Conservation (phyloP, 2,329 filamentous ascomycete genomes). For the Sclerotinia borealis region DNA sequence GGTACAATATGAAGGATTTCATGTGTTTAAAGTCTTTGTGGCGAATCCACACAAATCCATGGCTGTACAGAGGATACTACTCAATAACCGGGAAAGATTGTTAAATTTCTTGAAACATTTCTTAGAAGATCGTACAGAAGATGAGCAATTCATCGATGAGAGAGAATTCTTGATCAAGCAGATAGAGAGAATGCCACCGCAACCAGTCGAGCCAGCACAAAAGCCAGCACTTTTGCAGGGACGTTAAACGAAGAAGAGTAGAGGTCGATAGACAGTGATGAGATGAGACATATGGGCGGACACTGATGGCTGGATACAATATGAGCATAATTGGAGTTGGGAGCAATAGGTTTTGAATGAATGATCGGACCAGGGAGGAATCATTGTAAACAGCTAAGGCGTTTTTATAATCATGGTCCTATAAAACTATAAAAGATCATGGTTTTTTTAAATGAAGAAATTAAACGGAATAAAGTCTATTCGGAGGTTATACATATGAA, state of each 20-base stretch:
- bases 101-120: slow-evolving; percentile 86
- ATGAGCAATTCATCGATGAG: slow-evolving; percentile 98
- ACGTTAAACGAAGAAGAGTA: slow-evolving; percentile 16
- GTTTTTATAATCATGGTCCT: slow-evolving; percentile 3
- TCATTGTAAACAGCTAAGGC: slow-evolving; percentile 9
- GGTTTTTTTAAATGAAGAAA: not conserved
- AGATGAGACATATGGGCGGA: slow-evolving; percentile 8
- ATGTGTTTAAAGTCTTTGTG: slow-evolving; percentile 99
- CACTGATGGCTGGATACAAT: slow-evolving; percentile 10
- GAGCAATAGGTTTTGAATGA: slow-evolving; percentile 10
- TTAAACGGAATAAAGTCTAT: not conserved
- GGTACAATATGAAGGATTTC: slow-evolving; percentile 99
- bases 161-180: slow-evolving; percentile 95
- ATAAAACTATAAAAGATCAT: not conserved
- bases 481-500: too few species aligned
- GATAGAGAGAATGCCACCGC: slow-evolving; percentile 64
- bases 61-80: slow-evolving; percentile 87
- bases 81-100: slow-evolving; percentile 92
- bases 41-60: slow-evolving; percentile 98
- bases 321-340: slow-evolving; percentile 13
- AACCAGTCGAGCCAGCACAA: slow-evolving; percentile 42
- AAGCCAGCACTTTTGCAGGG: slow-evolving; percentile 32
- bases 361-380: slow-evolving; percentile 5
- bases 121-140: slow-evolving; percentile 88
- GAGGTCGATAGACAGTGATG: slow-evolving; percentile 13